Evolutionary conservation across 495 filamentous ascomycete genomes (phyloP).

Genomic region (Cudoniella acicularis): DNA sequence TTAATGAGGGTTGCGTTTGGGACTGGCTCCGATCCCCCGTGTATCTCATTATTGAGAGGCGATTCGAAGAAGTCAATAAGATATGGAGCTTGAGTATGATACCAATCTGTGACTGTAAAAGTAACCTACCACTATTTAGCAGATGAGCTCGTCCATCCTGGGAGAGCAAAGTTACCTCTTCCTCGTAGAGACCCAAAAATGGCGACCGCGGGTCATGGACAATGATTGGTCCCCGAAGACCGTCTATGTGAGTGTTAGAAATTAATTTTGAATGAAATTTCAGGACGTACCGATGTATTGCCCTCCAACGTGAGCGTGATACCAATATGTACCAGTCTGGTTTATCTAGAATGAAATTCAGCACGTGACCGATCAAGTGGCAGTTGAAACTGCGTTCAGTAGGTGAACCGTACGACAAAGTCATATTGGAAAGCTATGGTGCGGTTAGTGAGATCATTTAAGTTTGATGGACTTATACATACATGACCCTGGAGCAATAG

Average conservation of each 20-base stretch:
- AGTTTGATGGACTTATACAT: not conserved
- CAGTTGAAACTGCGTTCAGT: no score
- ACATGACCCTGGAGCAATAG: constrained; percentile 34
- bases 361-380: not conserved
- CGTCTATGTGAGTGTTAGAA: constrained; percentile 42
- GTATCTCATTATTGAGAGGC: constrained; percentile 41
- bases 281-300: constrained; percentile 17
- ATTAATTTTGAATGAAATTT: not conserved
- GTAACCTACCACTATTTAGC: constrained; percentile 19
- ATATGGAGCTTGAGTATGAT: constrained; percentile 55
- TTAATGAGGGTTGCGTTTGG: constrained; percentile 68
- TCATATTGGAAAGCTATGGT: constrained; percentile 62
- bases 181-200: constrained; percentile 57
- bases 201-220: constrained; percentile 63
- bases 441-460: not conserved
- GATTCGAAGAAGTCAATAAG: constrained; percentile 51
- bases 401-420: not conserved
- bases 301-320: constrained; percentile 15
- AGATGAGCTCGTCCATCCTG: not conserved
- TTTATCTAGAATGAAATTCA: constrained; percentile 5
- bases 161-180: constrained; percentile 42
- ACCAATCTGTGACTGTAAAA: constrained; percentile 66
- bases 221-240: constrained; percentile 67
- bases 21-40: constrained; percentile 53
- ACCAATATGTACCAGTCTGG: constrained; percentile 20